Evolutionary conservation across 2,329 filamentous ascomycete genomes (phyloP).

Genomic region (Pestalotiopsis sp.): DNA sequence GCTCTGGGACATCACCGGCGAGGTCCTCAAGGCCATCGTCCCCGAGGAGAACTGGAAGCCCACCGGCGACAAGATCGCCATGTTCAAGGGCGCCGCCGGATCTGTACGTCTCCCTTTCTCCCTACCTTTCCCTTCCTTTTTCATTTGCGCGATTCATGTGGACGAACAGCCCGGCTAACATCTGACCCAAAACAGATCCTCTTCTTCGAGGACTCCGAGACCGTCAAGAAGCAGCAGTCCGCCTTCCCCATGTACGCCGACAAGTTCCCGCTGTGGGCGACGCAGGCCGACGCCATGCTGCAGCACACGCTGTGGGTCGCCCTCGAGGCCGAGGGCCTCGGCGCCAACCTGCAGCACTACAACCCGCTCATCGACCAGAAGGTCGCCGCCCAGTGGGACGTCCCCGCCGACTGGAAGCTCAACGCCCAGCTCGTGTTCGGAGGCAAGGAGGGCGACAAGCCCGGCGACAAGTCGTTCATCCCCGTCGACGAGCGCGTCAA

Average conservation of each 20-base stretch:
- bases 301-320: conserved; percentile 82
- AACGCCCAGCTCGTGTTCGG: conserved; percentile 87
- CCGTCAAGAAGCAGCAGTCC: conserved; percentile 67
- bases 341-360: conserved; percentile 92
- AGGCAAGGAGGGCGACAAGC: conserved; percentile 51
- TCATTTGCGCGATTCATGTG: background rate
- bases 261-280: conserved; percentile 76
- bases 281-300: conserved; percentile 80
- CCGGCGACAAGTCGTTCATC: conserved; percentile 66
- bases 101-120: conserved; percentile 56
- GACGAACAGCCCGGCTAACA: background rate
- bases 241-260: conserved; percentile 76
- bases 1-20: conserved; percentile 77
- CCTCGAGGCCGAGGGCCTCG: conserved; percentile 81
- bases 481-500: conserved; percentile 69
- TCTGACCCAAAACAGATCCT: conserved; percentile 55
- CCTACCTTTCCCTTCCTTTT: background rate
- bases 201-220: conserved; percentile 80
- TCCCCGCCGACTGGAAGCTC: conserved; percentile 75
- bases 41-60: conserved; percentile 63
- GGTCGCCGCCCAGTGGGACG: conserved; percentile 68
- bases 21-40: conserved; percentile 69
- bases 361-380: conserved; percentile 81
- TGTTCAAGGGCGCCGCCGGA: conserved; percentile 75
- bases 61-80: conserved; percentile 42